Percentiles rank a stretch among this genome's conserved stretches.
These are phyloP conservation scores for Fusarium sacchari DNA, from an alignment of 2,329 filamentous ascomycete genomes.

Conservation along the genomic window DNA sequence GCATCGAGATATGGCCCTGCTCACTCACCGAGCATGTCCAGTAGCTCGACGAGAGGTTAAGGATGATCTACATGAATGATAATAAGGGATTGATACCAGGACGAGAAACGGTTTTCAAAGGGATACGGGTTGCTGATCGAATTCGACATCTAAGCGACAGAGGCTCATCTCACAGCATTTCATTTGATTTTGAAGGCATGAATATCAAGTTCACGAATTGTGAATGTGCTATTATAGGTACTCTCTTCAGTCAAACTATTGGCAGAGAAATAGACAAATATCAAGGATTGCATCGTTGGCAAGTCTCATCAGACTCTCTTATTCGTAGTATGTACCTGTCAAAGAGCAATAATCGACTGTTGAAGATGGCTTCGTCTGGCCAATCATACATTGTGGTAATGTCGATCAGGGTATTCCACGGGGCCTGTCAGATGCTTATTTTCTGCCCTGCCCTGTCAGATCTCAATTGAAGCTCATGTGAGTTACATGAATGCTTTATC, in stretches of 20 bases:
- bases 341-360: not conserved
- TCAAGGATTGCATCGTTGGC: no score
- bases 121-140: not conserved
- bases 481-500: not conserved
- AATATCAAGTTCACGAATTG: not conserved
- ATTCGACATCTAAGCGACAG: no score
- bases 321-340: no score
- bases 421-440: not conserved
- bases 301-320: not conserved
- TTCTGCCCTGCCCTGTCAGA: not conserved
- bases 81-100: not conserved
- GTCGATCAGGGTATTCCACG: not conserved
- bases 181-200: not conserved
- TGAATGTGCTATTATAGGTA: not conserved
- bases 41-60: not conserved
- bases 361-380: not conserved
- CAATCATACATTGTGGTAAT: not conserved
- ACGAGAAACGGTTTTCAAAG: not conserved
- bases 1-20: slow-evolving; percentile 26
- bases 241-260: no score
- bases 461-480: no score
- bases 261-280: not conserved
- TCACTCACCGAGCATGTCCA: not conserved
- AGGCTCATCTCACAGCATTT: not conserved
- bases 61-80: not conserved